These are phyloP conservation scores for Ascochyta rabiei DNA, from an alignment of 2,329 filamentous ascomycete species.

Conservation along the genomic window DNA sequence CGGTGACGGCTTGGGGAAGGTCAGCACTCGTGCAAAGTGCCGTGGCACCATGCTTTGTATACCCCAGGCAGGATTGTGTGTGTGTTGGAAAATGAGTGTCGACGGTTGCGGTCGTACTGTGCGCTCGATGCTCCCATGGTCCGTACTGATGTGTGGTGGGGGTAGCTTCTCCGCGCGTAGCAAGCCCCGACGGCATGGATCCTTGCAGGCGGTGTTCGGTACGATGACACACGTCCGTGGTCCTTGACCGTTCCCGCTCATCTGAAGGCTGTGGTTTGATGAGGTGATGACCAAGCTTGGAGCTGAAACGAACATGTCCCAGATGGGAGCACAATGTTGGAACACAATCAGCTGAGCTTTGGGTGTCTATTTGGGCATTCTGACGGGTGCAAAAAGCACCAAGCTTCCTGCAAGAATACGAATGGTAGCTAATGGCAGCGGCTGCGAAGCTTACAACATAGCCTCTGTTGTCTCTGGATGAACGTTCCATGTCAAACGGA, in stretches of 20 bases:
- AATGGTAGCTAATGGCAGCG: background rate
- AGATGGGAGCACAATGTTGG: slow-evolving; percentile 1
- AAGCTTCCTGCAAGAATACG: background rate
- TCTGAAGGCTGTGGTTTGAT: slow-evolving; percentile 25
- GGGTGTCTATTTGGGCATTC: background rate
- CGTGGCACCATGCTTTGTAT: background rate
- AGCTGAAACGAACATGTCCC: slow-evolving; percentile 4
- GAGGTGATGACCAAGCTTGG: background rate
- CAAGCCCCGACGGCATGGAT: slow-evolving; percentile 21
- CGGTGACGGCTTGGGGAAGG: background rate
- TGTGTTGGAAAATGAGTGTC: background rate
- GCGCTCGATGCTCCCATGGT: background rate
- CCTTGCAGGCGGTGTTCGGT: slow-evolving; percentile 21
- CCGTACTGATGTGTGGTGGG: slow-evolving; percentile 12
- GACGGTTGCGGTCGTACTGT: background rate
- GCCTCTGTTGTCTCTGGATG: background rate
- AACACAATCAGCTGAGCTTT: background rate
- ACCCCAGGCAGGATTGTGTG: background rate
- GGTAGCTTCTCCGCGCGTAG: slow-evolving; percentile 11
- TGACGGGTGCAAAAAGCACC: background rate
- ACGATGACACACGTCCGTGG: slow-evolving; percentile 31
- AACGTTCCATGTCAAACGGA: slow-evolving; percentile 1
- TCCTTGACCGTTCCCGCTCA: slow-evolving; percentile 26
- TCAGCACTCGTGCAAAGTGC: too few species aligned
- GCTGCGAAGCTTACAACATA: background rate